Evolutionary conservation across 495 filamentous ascomycete species (phyloP).

Genomic region (Penicillium malachiteum): DNA sequence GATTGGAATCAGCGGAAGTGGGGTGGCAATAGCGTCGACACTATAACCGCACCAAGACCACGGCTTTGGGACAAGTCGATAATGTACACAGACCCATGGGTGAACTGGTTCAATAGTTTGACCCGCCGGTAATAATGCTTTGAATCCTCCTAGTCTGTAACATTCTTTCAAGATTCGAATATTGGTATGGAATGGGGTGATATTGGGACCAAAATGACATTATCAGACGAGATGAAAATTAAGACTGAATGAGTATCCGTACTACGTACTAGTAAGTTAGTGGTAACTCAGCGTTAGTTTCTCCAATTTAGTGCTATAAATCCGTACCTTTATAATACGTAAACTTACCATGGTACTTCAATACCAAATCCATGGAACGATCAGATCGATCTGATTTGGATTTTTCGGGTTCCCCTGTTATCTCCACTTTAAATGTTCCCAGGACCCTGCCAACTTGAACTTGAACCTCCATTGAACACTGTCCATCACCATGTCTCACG

Average conservation of each 20-base stretch:
- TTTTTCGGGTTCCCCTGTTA: conserved; percentile 2
- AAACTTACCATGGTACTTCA: neutral
- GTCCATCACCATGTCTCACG: conserved; percentile 53
- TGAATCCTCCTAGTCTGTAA: too few relatives aligned
- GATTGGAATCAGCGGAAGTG: too few relatives aligned
- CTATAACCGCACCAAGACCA: conserved; percentile 4
- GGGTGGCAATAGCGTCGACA: conserved; percentile 12
- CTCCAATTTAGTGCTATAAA: neutral
- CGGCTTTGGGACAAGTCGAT: neutral
- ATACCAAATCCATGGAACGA: neutral
- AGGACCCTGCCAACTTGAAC: neutral
- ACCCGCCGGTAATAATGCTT: neutral
- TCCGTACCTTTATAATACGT: neutral
- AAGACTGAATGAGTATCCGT: too few relatives aligned
- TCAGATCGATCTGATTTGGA: conserved; percentile 6
- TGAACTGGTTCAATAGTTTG: neutral
- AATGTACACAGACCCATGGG: neutral
- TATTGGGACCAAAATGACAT: too few relatives aligned
- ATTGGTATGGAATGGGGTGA: too few relatives aligned
- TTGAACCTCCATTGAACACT: neutral
- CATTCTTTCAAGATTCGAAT: too few relatives aligned
- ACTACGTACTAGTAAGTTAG: too few relatives aligned
- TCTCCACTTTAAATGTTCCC: conserved; percentile 6
- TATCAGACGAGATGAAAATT: too few relatives aligned
- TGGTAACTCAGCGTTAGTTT: too few relatives aligned